Percentiles rank a stretch among this genome's conserved stretches.
phyloP scores from a whole-genome alignment of 2,329 filamentous ascomycete genomes.

The Camillea tinctor region DNA sequence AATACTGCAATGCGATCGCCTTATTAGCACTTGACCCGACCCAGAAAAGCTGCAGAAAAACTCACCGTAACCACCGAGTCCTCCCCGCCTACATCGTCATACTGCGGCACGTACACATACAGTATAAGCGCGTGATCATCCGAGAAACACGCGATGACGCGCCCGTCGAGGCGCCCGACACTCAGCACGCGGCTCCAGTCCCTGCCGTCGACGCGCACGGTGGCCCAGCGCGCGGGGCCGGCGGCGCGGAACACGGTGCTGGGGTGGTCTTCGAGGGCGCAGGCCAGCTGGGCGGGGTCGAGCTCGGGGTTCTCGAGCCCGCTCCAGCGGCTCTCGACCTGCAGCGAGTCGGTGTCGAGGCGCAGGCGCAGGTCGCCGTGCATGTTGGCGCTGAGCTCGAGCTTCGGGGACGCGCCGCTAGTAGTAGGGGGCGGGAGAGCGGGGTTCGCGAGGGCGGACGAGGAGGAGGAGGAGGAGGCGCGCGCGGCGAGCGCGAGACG shows the following conservation, averaged over 20 bases:
- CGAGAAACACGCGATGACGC: slow-evolving; percentile 89
- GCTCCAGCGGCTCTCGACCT: slow-evolving; percentile 83
- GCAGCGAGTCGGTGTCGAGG: slow-evolving; percentile 78
- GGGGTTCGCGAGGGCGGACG: slow-evolving; percentile 10
- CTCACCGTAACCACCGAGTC: slow-evolving; percentile 75
- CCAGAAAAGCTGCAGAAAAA: slow-evolving; percentile 8
- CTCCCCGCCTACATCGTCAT: slow-evolving; percentile 63
- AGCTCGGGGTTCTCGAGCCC: slow-evolving; percentile 84
- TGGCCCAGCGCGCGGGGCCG: slow-evolving; percentile 82
- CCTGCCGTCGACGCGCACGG: slow-evolving; percentile 84
- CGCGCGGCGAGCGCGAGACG: slow-evolving; percentile 64
- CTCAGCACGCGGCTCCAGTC: slow-evolving; percentile 96
- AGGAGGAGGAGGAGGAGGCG: slow-evolving; percentile 13
- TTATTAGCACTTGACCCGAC: slow-evolving; percentile 9
- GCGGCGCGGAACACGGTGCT: slow-evolving; percentile 75
- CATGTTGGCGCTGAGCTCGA: slow-evolving; percentile 93
- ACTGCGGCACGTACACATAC: slow-evolving; percentile 76
- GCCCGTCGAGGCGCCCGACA: slow-evolving; percentile 82
- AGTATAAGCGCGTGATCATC: slow-evolving; percentile 78
- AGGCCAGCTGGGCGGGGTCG: slow-evolving; percentile 72
- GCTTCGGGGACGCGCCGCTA: slow-evolving; percentile 53
- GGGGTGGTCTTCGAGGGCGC: slow-evolving; percentile 74
- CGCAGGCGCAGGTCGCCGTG: slow-evolving; percentile 80
- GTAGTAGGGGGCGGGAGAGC: no score
- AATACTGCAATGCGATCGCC: slow-evolving; percentile 22